phyloP scores from a whole-genome alignment of 805 yeast genomes.

The Wickerhamiella slavikovae region DNA sequence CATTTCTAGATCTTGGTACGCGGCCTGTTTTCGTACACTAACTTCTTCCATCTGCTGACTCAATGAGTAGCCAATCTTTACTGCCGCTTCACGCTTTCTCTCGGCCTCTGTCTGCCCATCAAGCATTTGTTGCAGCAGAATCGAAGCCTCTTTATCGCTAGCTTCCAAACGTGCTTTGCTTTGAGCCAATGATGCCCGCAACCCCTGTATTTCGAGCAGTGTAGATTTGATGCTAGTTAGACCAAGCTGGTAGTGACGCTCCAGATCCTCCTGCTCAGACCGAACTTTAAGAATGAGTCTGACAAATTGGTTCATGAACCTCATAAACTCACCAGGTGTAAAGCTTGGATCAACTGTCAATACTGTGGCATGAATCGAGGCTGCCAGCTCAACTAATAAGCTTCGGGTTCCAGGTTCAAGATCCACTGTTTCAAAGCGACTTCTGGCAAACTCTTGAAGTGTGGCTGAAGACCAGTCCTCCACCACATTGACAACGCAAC shows the following conservation, averaged over 20 bases:
- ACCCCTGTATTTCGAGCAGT: constrained; percentile 42
- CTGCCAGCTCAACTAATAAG: neutral
- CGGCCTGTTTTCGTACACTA: constrained; percentile 29
- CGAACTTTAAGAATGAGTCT: constrained; percentile 24
- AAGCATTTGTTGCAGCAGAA: constrained; percentile 55
- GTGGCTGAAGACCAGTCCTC: constrained; percentile 54
- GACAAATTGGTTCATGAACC: constrained; percentile 22
- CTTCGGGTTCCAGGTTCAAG: neutral
- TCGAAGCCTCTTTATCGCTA: constrained; percentile 51
- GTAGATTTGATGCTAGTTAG: constrained; percentile 59
- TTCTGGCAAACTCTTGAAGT: constrained; percentile 28
- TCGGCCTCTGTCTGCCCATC: constrained; percentile 83
- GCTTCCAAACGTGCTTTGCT: constrained; percentile 28
- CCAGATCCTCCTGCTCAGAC: constrained; percentile 35
- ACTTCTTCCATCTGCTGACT: constrained; percentile 46
- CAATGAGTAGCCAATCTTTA: constrained; percentile 51
- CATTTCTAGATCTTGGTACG: constrained; percentile 39
- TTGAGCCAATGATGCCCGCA: constrained; percentile 31
- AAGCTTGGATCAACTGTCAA: neutral
- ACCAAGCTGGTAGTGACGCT: constrained; percentile 55
- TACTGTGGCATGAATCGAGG: constrained; percentile 1
- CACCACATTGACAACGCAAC: constrained; percentile 81
- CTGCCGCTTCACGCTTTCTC: constrained; percentile 66
- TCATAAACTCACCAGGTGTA: constrained; percentile 36
- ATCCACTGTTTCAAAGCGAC: constrained; percentile 3